Percentiles rank a stretch among this genome's conserved stretches.
phyloP scores from a whole-genome alignment of 495 filamentous ascomycete genomes.

The Cudoniella acicularis region DNA sequence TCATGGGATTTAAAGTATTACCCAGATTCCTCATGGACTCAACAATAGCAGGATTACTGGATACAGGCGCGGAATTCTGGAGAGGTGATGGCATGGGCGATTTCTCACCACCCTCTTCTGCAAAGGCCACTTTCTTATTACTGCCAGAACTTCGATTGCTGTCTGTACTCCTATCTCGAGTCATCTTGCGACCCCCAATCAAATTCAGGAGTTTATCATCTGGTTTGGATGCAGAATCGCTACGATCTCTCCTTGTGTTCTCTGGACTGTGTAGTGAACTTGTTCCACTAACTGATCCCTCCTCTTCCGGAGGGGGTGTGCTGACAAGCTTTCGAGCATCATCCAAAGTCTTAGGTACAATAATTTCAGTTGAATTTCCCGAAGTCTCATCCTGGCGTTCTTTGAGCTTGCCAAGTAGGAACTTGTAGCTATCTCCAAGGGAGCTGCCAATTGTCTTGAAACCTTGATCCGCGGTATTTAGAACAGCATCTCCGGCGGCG shows the following conservation, averaged over 20 bases:
- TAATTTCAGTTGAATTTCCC: conserved; percentile 40
- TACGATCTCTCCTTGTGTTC: conserved; percentile 23
- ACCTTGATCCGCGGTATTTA: conserved; percentile 82
- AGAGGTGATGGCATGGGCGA: conserved; percentile 14
- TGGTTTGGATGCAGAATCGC: conserved; percentile 20
- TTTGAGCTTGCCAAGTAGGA: conserved; percentile 83
- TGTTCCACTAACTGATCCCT: conserved; percentile 45
- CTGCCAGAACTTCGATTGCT: conserved; percentile 65
- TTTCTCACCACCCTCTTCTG: conserved; percentile 36
- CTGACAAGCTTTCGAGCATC: conserved; percentile 86
- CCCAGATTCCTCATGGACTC: conserved; percentile 83
- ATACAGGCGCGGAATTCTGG: conserved; percentile 8
- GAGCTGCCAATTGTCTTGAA: conserved; percentile 86
- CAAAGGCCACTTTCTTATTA: conserved; percentile 46
- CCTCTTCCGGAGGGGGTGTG: conserved; percentile 56
- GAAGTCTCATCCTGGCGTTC: conserved; percentile 49
- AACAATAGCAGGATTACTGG: conserved; percentile 50
- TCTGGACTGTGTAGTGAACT: conserved; percentile 42
- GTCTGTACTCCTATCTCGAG: conserved; percentile 73
- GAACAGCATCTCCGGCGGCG: conserved; percentile 76
- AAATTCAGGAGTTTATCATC: conserved; percentile 61
- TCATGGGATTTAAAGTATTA: conserved; percentile 80
- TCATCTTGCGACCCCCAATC: conserved; percentile 54
- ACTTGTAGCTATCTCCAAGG: conserved; percentile 88
- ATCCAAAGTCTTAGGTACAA: conserved; percentile 82